Conservation (phyloP, 1,139 yeast genomes). For the Geotrichum fermentans region DNA sequence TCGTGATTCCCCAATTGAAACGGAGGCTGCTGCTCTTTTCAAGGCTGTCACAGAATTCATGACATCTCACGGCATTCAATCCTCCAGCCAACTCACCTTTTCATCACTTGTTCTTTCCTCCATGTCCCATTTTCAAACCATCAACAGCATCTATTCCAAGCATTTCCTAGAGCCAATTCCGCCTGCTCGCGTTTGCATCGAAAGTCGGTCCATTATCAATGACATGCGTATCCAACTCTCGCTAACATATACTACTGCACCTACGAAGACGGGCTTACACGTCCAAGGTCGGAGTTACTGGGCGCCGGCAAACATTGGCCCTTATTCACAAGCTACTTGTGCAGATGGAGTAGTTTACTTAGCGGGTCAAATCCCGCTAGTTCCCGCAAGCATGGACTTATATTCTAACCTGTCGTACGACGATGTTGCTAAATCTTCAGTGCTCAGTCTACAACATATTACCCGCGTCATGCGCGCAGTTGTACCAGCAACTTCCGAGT, state of each 20-base stretch:
- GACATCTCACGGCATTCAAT: background rate
- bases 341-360: conserved; percentile 52
- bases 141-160: conserved; percentile 56
- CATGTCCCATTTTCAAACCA: conserved; percentile 57
- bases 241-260: conserved; percentile 27
- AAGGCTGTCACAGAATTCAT: background rate
- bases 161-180: conserved; percentile 62
- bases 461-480: conserved; percentile 34
- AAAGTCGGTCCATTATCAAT: conserved; percentile 46
- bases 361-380: conserved; percentile 90
- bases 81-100: conserved; percentile 10
- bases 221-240: conserved; percentile 43
- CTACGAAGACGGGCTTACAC: conserved; percentile 56
- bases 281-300: conserved; percentile 89
- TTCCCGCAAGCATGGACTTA: conserved; percentile 62
- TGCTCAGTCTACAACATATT: conserved; percentile 69
- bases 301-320: conserved; percentile 98
- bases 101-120: conserved; percentile 48
- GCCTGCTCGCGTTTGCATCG: conserved; percentile 84
- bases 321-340: conserved; percentile 81
- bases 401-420: conserved; percentile 6
- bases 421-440: conserved; percentile 19
- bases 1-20: conserved; percentile 3
- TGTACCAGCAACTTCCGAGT: background rate
- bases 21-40: conserved; percentile 11